These are phyloP conservation scores for Oryza punctata DNA, from an alignment of 176 grass and related monocot species.

Conservation along the genomic window DNA sequence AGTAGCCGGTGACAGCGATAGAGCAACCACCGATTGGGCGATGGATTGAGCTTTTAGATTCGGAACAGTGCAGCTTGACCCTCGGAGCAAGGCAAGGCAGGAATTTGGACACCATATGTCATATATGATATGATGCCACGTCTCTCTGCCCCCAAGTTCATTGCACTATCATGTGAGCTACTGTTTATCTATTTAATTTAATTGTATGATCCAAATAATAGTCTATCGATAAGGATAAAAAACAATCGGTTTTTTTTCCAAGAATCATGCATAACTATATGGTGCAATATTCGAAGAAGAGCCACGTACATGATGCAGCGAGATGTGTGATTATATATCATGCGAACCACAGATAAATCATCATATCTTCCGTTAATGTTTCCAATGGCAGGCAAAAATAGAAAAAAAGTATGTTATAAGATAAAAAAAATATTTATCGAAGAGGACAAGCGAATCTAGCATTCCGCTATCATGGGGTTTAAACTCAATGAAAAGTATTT, in stretches of 20 bases:
- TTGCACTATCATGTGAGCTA: not conserved
- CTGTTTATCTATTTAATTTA: not conserved
- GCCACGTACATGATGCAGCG: not conserved
- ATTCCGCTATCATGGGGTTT: too few species aligned
- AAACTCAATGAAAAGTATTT: not conserved
- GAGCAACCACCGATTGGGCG: constrained; percentile 30
- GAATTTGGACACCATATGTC: not conserved
- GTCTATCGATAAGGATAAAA: not conserved
- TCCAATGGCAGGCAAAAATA: not conserved
- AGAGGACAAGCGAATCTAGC: too few species aligned
- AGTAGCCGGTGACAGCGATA: constrained; percentile 19
- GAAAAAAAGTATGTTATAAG: not conserved
- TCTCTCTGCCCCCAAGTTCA: not conserved
- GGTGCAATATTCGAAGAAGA: not conserved
- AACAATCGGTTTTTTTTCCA: not conserved
- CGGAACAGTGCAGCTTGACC: not conserved
- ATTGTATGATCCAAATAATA: not conserved
- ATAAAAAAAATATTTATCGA: not conserved
- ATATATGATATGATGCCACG: not conserved
- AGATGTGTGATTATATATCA: too few species aligned
- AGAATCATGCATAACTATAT: not conserved
- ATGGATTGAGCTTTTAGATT: not conserved
- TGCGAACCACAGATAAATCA: too few species aligned
- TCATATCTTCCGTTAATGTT: not conserved
- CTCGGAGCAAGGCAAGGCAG: not conserved